Base-by-base conservation (phyloP, 2,329 filamentous ascomycete genomes). In the Xylariaceae sp. region DNA sequence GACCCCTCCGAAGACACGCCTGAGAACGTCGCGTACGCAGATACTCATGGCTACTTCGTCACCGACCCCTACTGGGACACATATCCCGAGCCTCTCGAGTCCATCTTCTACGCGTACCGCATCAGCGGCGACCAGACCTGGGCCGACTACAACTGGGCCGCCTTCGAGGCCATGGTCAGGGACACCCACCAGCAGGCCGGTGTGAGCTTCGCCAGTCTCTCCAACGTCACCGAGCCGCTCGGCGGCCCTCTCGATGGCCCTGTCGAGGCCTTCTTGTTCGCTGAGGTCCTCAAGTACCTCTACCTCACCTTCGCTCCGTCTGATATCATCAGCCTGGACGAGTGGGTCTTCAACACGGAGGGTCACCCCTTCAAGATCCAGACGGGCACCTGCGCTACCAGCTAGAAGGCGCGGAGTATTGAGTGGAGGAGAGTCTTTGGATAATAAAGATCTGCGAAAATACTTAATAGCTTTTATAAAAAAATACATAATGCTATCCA, bases 221-320 rank as follows among this genome's bases (percentile, higher is more conserved):
- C 57, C 0, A 66, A 94, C 61, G 86, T 94, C 37, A 88, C 86
- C 55, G 68, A 66, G 3, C 56, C 60, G 4, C 73, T 71, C 22
- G 87, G 86, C 8, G 86, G 85, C 1, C 65, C 67, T 0, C 80
- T 76, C 48, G 65, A 67, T 34, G 80, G 95, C 63, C 83, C 85
- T 63, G 86, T 91, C 73, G 88, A 95, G 68, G 91, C 85, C 58
- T 95, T 93, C 69, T 83, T 86, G 72, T 89, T 94, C 64, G 88
- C 89, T 0, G 89, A 95, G 71, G 85, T 90, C 52, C 63, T 95
- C 65, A 95, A 95, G 74, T 94, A 94, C 64, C 71, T 77, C 45
- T 94, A 87, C 67, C 64, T 94, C 56, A 86, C 87, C 47, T 80
- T 82, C 60, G 74, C 78, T 0, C 70, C 67, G 62, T 85, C 88